These are phyloP conservation scores for Colletotrichum lentis DNA, from an alignment of 2,329 filamentous ascomycete genomes.

Conservation along the genomic window DNA sequence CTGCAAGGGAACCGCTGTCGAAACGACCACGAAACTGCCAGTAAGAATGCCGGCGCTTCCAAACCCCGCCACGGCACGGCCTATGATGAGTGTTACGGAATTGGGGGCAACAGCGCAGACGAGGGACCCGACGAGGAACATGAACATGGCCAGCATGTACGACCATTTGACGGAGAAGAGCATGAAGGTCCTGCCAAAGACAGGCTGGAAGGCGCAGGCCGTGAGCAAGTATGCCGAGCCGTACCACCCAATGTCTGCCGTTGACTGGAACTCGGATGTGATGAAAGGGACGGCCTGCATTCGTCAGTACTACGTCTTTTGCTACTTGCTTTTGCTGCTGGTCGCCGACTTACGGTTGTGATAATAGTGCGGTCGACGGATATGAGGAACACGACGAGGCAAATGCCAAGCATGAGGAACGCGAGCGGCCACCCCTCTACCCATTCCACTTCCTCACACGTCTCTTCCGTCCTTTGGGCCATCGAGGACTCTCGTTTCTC, in stretches of 20 bases:
- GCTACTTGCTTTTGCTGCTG: not conserved
- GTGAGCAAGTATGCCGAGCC: constrained; percentile 53
- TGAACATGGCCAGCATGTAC: constrained; percentile 33
- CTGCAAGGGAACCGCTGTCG: constrained; percentile 44
- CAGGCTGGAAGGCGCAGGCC: constrained; percentile 40
- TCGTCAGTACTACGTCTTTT: not conserved
- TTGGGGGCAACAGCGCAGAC: constrained; percentile 30
- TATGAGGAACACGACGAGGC: constrained; percentile 29
- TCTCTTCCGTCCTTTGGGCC: not conserved
- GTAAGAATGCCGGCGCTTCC: constrained; percentile 43
- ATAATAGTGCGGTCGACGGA: constrained; percentile 27
- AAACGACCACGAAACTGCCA: constrained; percentile 48
- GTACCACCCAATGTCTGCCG: constrained; percentile 58
- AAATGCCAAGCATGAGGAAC: constrained; percentile 23
- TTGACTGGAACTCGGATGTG: constrained; percentile 49
- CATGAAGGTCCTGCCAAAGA: constrained; percentile 44
- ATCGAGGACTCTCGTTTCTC: constrained; percentile 8
- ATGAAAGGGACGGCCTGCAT: constrained; percentile 52
- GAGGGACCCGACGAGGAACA: constrained; percentile 29
- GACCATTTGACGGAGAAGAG: constrained; percentile 51
- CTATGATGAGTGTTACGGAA: constrained; percentile 28
- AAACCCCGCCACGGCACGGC: constrained; percentile 33
- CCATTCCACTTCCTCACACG: not conserved
- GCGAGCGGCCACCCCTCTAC: constrained; percentile 26
- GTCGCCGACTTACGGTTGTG: constrained; percentile 15